Evolutionary conservation across 2,329 filamentous ascomycete species (phyloP).

Genomic region (Aspergillus cejpii): DNA sequence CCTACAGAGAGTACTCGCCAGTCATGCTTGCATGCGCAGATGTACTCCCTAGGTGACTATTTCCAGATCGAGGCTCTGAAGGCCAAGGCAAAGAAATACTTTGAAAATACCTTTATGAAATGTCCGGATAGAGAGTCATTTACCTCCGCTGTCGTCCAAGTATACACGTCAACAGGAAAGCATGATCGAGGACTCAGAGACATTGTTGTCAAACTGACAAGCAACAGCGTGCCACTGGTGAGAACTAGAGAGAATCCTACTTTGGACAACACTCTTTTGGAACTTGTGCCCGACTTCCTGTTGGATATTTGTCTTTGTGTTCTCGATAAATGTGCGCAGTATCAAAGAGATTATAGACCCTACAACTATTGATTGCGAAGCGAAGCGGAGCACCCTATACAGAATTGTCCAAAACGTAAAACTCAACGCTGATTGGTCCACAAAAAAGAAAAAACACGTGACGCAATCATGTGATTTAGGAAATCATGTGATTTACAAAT

Average conservation of each 20-base stretch:
- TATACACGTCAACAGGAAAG: slow-evolving; percentile 1
- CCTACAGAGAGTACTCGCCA: not conserved
- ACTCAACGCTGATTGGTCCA: too few relatives aligned
- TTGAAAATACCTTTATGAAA: not conserved
- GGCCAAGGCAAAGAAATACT: slow-evolving; percentile 1
- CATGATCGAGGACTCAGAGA: not conserved
- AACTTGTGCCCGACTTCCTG: not conserved
- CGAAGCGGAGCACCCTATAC: too few relatives aligned
- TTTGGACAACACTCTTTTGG: not conserved
- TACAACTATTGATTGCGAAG: too few relatives aligned
- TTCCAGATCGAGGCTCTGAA: not conserved
- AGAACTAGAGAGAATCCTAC: not conserved
- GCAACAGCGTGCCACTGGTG: not conserved
- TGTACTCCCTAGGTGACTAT: slow-evolving; percentile 2
- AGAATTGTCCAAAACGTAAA: too few relatives aligned
- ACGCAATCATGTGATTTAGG: too few relatives aligned
- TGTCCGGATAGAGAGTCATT: not conserved
- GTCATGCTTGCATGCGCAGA: not conserved
- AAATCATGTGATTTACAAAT: too few relatives aligned
- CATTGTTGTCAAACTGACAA: not conserved
- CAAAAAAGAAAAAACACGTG: too few relatives aligned
- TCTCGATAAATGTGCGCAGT: not conserved
- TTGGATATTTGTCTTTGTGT: not conserved
- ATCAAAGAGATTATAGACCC: too few relatives aligned
- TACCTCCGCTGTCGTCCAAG: not conserved